Evolutionary conservation across 805 yeast genomes (phyloP), one percentile per base, ranked within the genome.

Genomic region (Sungouiella thailandica): DNA sequence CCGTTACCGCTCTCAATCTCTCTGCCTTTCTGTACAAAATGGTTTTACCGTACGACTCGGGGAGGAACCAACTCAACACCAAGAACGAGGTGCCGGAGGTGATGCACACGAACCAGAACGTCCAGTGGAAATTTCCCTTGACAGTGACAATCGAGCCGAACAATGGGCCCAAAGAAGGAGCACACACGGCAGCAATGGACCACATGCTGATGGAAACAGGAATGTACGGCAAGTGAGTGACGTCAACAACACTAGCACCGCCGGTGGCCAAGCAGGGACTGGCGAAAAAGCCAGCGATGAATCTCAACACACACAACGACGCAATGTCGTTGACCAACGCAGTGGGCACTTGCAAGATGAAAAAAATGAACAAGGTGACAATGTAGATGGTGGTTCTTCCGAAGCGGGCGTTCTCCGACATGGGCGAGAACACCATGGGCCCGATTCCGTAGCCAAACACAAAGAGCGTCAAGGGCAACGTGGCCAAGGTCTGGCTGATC

Each of bases 391-490:
- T 56, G 35, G 72, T 72, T 37, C 83, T 62, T 9, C 83, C 83
- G 26, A 74, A 50, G 4, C 52, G 47, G 3, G 76, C 71, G 31
- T 72, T 65, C 47, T 78, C 83, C 8, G 79, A 70, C 39, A 78
- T 43, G 2, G 84, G 83, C 0, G 80, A 70, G 31, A 76, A 70
- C 3, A 75, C 39, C 59, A 77, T 58, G 2, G 81, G 82, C 1
- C 82, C 81, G 14, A 75, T 29, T 31, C 78, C 83, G 47, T 78
- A 77, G 8, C 82, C 84, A 17, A 76, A 42, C 6, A 78, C 78
- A 39, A 70, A 78, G 24, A 76, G 39, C 1, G 79, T 57, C 43
- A 78, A 58, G 3, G 78, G 76, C 24, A 79, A 55, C 1, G 69
- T 57, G 0, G 76, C 75, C 4, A 62, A 62, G 4, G 65, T 68